Base-by-base conservation (phyloP, 208 protist genomes). In the Giardia duodenalis region DNA sequence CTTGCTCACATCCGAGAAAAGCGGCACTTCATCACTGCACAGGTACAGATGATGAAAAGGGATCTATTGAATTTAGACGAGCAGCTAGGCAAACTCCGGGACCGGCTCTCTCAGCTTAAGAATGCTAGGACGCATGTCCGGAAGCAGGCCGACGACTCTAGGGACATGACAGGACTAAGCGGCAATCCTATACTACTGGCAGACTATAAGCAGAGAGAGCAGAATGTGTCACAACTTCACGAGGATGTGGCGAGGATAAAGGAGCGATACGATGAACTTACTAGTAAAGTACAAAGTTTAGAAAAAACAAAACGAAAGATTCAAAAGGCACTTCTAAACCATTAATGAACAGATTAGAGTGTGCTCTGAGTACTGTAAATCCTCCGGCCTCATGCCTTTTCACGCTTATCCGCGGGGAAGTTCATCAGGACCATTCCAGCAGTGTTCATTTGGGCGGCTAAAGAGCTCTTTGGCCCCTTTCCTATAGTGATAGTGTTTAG, bases 1-100 rank as follows among this genome's bases (percentile, higher is more conserved):
- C 95, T 98, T 30, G 98, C 98, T 39, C 98, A 99, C 93, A 95
- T 98, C 39, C 98, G 98, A 93, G 97, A 99, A 94, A 99, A 99
- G 95, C 94, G 98, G 3, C 96, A 98, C 94, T 98, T 97, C 93
- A 96, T 98, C 93, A 95, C 97, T 67, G 95, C 94, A 44, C 96
- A 98, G 93, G 98, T 98, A 91, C 90, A 89, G 19, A 93, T 95
- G 90, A 95, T 98, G 46, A 95, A 96, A 46, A 94, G 96, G 67
- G 95, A 97, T 90, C 96, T 98, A 1, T 93, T 94, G n/a, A 92
- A 95, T 45, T 96, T 97, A 2, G 97, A 98, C 87, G 95, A 95
- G 0, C 95, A 97, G 87, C 94, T 98, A 0, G 95, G 95, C 46
- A 94, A 93, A 0, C 93, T 96, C 19, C 95, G 97, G 1, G 96